phyloP scores from a whole-genome alignment of 768 basidiomycete genomes.

The Leucosporidium yakuticum region DNA sequence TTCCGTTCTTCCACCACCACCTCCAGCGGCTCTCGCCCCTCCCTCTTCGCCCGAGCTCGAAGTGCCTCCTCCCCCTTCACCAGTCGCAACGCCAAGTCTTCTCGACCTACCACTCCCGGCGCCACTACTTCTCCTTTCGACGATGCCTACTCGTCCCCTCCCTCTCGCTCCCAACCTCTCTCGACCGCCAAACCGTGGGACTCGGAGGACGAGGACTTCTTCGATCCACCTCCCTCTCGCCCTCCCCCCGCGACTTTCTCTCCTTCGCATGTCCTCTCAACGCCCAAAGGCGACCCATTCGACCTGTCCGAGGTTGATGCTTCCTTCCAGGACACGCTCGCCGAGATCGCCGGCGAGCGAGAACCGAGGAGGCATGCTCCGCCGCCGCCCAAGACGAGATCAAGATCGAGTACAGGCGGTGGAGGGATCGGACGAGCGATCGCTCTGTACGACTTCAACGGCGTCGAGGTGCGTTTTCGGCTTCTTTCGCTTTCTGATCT shows the following conservation, averaged over 20 bases:
- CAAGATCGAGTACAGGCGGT: background rate
- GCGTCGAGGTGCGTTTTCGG: constrained; percentile 26
- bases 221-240: background rate
- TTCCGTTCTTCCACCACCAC: background rate
- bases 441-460: constrained; percentile 28
- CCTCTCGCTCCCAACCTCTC: background rate
- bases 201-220: constrained; percentile 17
- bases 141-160: background rate
- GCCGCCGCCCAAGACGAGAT: background rate
- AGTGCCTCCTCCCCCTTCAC: background rate
- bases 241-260: background rate
- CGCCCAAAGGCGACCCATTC: constrained; percentile 3
- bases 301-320: constrained; percentile 29
- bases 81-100: background rate
- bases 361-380: background rate
- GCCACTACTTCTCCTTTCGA: too few species aligned
- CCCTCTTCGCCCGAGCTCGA: background rate
- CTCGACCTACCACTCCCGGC: background rate
- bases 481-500: background rate
- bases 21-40: background rate
- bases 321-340: too few species aligned
- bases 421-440: constrained; percentile 22
- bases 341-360: too few species aligned
- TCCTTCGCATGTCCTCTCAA: too few species aligned
- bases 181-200: constrained; percentile 29